Percentiles rank a stretch among this genome's conserved stretches.
phyloP scores from a whole-genome alignment of 495 filamentous ascomycete genomes.

The Penicillium egyptiacum region DNA sequence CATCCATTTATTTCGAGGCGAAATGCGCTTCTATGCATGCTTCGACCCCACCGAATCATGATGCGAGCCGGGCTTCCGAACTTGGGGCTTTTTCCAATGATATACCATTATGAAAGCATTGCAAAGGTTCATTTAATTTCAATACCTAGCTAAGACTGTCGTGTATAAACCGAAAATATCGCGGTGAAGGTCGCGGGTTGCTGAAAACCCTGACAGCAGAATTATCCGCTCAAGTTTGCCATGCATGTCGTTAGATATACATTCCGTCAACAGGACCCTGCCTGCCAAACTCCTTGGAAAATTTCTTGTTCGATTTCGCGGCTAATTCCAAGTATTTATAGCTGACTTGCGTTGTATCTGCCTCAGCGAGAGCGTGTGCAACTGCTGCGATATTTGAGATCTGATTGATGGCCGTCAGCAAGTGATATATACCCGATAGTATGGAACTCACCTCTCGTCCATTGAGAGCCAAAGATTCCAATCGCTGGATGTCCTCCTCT shows the following conservation, averaged over 20 bases:
- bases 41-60: too few relatives aligned
- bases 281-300: slow-evolving; percentile 22
- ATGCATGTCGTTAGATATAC: slow-evolving; percentile 14
- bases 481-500: slow-evolving; percentile 16
- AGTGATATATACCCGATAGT: slow-evolving; percentile 4
- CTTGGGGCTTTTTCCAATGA: neutral
- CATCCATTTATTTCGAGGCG: too few relatives aligned
- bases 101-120: neutral
- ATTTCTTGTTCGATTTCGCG: slow-evolving; percentile 24
- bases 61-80: neutral
- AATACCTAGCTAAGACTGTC: slow-evolving; percentile 9
- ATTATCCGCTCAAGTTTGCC: neutral
- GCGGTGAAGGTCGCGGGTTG: neutral
- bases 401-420: slow-evolving; percentile 16
- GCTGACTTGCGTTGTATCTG: slow-evolving; percentile 14
- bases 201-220: neutral
- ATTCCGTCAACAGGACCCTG: slow-evolving; percentile 13
- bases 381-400: slow-evolving; percentile 28
- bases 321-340: slow-evolving; percentile 27
- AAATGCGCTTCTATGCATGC: too few relatives aligned
- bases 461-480: slow-evolving; percentile 24
- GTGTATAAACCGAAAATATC: slow-evolving; percentile 15
- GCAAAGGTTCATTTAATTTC: neutral
- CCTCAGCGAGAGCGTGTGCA: slow-evolving; percentile 22
- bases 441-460: slow-evolving; percentile 26